A percentile compares a stretch with the other conserved stretches of the same genome.
phyloP scores from a whole-genome alignment of 257 asterid species.

The Verbascum thapsus region DNA sequence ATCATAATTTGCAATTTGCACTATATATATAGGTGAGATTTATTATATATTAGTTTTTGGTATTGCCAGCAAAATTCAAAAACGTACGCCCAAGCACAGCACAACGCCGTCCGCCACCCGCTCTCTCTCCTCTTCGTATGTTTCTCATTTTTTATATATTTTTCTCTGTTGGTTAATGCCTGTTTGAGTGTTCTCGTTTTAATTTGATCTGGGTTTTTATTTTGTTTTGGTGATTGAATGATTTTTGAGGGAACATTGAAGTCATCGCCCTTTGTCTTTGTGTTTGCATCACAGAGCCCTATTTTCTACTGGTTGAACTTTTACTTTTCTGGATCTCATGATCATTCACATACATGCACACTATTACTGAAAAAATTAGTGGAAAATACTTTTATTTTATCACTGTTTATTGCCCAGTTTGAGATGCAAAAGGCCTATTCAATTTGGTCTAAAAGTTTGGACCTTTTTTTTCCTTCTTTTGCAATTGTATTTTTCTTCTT shows the following conservation, averaged over 20 bases:
- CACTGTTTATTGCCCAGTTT: slow-evolving; percentile 26
- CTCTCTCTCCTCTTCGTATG: slow-evolving; percentile 26
- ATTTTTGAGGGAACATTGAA: slow-evolving; percentile 27
- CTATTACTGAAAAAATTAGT: slow-evolving; percentile 1
- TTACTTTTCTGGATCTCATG: slow-evolving; percentile 33
- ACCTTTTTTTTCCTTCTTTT: slow-evolving; percentile 6
- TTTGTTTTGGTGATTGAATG: slow-evolving; percentile 27
- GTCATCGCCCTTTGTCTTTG: slow-evolving; percentile 34
- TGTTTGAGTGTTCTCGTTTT: slow-evolving; percentile 14
- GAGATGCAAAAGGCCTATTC: slow-evolving; percentile 26
- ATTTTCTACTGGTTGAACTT: slow-evolving; percentile 23
- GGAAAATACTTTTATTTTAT: slow-evolving; percentile 10
- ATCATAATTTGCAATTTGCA: background rate
- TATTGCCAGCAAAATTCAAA: slow-evolving; percentile 29
- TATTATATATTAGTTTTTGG: too few species aligned
- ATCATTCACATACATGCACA: slow-evolving; percentile 30
- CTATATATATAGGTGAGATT: too few species aligned
- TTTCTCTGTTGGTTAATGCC: slow-evolving; percentile 12
- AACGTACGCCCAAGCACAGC: slow-evolving; percentile 29
- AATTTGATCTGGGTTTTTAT: background rate
- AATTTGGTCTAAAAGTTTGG: slow-evolving; percentile 21
- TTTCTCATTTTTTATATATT: slow-evolving; percentile 2
- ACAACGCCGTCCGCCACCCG: slow-evolving; percentile 37
- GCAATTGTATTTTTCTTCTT: background rate
- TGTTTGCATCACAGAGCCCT: slow-evolving; percentile 23